Percentiles rank a stretch among this genome's conserved stretches.
Conservation (phyloP, 805 yeast genomes). For the Ogataea trehaloabstinens region DNA sequence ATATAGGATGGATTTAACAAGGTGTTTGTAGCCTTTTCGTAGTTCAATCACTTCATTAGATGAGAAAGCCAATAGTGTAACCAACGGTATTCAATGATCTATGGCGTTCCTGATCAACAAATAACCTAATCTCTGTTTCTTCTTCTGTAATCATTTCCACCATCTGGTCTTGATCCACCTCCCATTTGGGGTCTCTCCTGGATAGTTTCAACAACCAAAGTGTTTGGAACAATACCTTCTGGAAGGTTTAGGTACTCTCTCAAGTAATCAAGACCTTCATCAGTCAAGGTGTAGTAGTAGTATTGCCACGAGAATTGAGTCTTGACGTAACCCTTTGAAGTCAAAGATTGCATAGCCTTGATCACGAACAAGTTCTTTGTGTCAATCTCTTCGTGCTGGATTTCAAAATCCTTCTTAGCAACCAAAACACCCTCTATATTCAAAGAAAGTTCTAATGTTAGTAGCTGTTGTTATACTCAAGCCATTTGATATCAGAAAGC, state of each 20-base stretch:
- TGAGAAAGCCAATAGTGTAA: conserved; percentile 4
- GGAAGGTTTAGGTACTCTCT: conserved; percentile 98
- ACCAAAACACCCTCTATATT: conserved; percentile 95
- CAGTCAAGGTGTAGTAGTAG: conserved; percentile 99
- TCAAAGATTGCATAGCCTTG: conserved; percentile 99
- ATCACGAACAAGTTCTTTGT: conserved; percentile 96
- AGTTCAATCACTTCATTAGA: conserved; percentile 2
- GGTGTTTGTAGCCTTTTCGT: conserved; percentile 4
- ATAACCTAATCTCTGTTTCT: conserved; percentile 43
- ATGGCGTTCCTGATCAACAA: conserved; percentile 5
- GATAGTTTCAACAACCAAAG: conserved; percentile 93
- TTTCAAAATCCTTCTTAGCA: conserved; percentile 98
- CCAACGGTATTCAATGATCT: conserved; percentile 4
- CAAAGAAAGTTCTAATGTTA: conserved; percentile 19
- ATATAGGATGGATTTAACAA: conserved; percentile 9
- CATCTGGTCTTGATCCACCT: conserved; percentile 52
- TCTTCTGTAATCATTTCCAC: conserved; percentile 58
- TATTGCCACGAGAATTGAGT: conserved; percentile 99
- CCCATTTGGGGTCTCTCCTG: conserved; percentile 61
- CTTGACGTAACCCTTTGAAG: conserved; percentile 98
- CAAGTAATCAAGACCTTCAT: conserved; percentile 98
- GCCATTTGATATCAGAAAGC: too few species aligned
- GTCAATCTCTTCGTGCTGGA: conserved; percentile 97
- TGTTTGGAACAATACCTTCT: conserved; percentile 97
- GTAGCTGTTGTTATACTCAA: conserved; percentile 1